Conservation (phyloP, 257 asterid genomes). For the Jaltomata sinuosa region DNA sequence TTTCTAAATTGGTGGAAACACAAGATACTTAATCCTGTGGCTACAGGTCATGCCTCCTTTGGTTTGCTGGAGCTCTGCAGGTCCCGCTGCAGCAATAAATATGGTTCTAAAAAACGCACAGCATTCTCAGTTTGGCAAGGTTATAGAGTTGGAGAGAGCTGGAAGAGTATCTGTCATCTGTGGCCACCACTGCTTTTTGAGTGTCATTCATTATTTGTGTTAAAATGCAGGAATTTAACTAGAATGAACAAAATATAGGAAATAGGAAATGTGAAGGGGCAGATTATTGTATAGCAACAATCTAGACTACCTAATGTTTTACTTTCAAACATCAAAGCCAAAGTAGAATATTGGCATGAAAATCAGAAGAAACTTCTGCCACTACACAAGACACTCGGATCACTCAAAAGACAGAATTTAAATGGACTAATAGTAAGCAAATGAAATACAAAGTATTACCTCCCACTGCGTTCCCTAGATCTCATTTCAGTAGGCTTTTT, state of each 20-base stretch:
- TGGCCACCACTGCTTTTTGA: no score
- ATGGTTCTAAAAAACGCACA: no score
- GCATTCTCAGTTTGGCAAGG: no score
- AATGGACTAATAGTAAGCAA: not conserved
- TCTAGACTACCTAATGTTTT: not conserved
- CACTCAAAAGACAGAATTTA: not conserved
- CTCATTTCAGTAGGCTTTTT: constrained; percentile 80
- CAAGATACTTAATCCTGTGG: no score
- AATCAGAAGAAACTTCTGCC: not conserved
- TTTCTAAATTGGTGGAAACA: no score
- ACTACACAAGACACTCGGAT: not conserved
- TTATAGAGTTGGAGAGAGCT: no score
- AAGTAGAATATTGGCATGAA: not conserved
- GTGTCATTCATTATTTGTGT: not conserved
- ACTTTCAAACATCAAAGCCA: not conserved
- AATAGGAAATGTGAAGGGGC: not conserved
- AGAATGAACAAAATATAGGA: not conserved
- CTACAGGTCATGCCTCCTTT: no score
- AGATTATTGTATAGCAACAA: not conserved
- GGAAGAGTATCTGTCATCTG: no score
- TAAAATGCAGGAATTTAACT: not conserved
- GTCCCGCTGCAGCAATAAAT: no score
- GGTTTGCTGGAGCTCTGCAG: no score
- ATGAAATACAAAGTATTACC: not conserved
- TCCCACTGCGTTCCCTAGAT: constrained; percentile 42